Base-by-base conservation (phyloP, 352 stramenopile genomes). In the Pythium folliculosum region DNA sequence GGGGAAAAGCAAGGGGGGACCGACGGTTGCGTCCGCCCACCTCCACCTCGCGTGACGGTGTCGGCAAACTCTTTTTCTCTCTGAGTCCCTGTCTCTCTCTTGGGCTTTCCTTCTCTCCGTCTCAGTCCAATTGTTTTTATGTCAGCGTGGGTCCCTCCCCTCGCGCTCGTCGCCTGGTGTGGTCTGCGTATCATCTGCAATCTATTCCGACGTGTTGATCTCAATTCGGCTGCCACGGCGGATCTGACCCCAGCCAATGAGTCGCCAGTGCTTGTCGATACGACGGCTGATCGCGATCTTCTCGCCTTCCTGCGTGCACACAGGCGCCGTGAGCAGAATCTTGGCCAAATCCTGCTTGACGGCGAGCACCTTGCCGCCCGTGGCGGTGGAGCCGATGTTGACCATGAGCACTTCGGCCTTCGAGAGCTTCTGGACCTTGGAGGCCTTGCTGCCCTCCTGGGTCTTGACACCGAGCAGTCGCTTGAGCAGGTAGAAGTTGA, bases 361-460 rank as follows among this genome's bases (percentile, higher is more conserved):
- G 56, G 91, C 95, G 57, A 97, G 81, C 69, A 96, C 86, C 75
- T 95, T 96, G 67, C 97, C 98, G 60, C 97, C 98, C n/a, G 97
- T 99, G 19, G 96, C 96, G 14, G 97, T 99, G 48, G 94, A 99
- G 37, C 98, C 98, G 78, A 99, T 99, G 87, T 99, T 99, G 32
- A 99, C 96, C 97, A 99, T 99, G 47, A 99, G 89, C 80, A 99
- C 98, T 83, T 99, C 98, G 54, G 91, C 89, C 86, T 99, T 99
- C 50, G 92, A 92, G 21, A 99, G 87, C 85, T 99, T 99, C 82
- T 98, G 92, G 61, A 99, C 97, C 86, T 99, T 99, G 63, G 93
- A 98, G 65, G 98, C 96, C 85, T 99, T 99, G 70, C 96, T 98
- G 57, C 97, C 97, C 76, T 99, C 98, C 65, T 97, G 93, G 49